Conservation (phyloP, 768 basidiomycete species). For the Rhodotorula diobovata region DNA sequence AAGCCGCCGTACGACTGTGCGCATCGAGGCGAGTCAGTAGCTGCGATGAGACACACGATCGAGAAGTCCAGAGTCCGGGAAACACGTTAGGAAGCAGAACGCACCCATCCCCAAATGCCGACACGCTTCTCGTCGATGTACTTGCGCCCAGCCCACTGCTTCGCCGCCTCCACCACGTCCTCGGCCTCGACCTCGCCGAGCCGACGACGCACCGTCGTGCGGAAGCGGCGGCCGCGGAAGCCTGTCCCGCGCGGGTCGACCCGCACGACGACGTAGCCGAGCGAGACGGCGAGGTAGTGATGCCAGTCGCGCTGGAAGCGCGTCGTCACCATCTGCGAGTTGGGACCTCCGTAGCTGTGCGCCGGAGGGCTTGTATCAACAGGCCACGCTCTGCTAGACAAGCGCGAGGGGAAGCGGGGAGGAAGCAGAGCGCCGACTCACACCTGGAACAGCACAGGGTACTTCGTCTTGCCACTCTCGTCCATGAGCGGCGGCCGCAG, state of each 20-base stretch:
- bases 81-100: conserved; percentile 42
- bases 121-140: conserved; percentile 86
- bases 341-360: conserved; percentile 83
- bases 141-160: conserved; percentile 75
- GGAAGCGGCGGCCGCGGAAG: conserved; percentile 72
- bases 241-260: conserved; percentile 95
- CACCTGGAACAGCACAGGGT: conserved; percentile 88
- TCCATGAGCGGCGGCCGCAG: conserved; percentile 89
- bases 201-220: conserved; percentile 82
- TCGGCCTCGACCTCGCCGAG: conserved; percentile 81
- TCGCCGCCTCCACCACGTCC: conserved; percentile 86
- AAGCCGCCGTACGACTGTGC: conserved; percentile 88
- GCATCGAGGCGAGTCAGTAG: neutral
- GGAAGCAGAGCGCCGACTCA: conserved; percentile 45
- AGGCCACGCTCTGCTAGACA: neutral
- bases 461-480: conserved; percentile 87
- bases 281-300: conserved; percentile 71
- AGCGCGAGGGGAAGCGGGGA: neutral
- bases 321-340: conserved; percentile 65
- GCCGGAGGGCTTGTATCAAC: neutral
- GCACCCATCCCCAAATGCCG: conserved; percentile 97
- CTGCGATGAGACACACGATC: too few species aligned
- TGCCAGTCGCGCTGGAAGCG: conserved; percentile 75
- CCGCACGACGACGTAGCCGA: conserved; percentile 77
- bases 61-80: too few species aligned